Conservation (phyloP, 139 green algal genomes). For the Picochlorum sp. region DNA sequence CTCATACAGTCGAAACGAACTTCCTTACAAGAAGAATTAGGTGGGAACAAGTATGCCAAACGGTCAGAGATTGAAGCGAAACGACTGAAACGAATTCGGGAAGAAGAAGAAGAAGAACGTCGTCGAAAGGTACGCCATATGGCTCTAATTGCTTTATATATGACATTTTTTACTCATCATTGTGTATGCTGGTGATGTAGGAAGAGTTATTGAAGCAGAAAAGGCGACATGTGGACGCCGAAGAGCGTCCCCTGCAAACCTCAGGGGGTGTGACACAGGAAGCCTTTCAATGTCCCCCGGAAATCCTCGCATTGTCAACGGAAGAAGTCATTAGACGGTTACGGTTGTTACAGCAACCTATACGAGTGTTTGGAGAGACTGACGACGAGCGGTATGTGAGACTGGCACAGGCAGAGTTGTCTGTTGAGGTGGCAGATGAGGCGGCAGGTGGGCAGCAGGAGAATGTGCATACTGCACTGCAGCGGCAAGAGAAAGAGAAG, state of each 20-base stretch:
- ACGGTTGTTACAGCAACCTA: slow-evolving; percentile 71
- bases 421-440: slow-evolving; percentile 53
- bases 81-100: slow-evolving; percentile 25
- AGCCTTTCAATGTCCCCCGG: background rate
- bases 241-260: too few relatives aligned
- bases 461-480: slow-evolving; percentile 61
- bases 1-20: slow-evolving; percentile 36
- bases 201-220: slow-evolving; percentile 1
- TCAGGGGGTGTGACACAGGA: too few relatives aligned
- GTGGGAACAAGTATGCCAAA: slow-evolving; percentile 37
- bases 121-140: slow-evolving; percentile 24
- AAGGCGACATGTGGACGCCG: too few relatives aligned
- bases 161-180: background rate
- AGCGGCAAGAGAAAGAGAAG: slow-evolving; percentile 35
- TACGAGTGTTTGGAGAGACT: slow-evolving; percentile 88
- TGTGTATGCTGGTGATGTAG: background rate
- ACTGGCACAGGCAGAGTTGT: slow-evolving; percentile 50
- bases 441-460: slow-evolving; percentile 46
- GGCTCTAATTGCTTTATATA: background rate
- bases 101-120: slow-evolving; percentile 37
- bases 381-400: slow-evolving; percentile 44
- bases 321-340: slow-evolving; percentile 78
- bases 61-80: slow-evolving; percentile 33
- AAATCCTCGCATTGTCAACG: background rate
- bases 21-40: slow-evolving; percentile 23